Evolutionary conservation across 2,329 filamentous ascomycete species (phyloP), one percentile per base, ranked within the genome.

Genomic region (Hymenotorrendiella dingleyae): DNA sequence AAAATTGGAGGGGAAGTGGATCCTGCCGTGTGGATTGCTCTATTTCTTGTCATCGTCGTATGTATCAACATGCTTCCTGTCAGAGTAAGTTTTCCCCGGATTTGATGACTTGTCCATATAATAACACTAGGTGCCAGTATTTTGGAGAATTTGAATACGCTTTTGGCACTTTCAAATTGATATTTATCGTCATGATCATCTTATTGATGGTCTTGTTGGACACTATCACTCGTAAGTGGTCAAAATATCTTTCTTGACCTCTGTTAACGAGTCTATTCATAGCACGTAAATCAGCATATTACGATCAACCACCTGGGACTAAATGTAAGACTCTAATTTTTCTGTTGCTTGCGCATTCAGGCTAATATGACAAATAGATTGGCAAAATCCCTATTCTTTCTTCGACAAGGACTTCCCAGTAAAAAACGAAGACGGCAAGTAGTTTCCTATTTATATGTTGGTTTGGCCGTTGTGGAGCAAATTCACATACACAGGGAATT

Each of bases 61-160:
- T 45, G 49, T 6, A 55, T 65, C 40, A 67, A 67, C 41, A 57
- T 66, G 53, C 54, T 64, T 29, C 63, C 64, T 7, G 64, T 65
- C 11, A 62, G 56, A 43, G 64, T 65, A 50, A 20, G 56, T n/a
- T n/a, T n/a, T 36, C 11, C 33, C n/a, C 14, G n/a, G 16, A 24
- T 17, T 19, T 20, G 0, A 16, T 36, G 6, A 4, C 21, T 6
- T 9, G 16, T 11, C 30, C 11, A 23, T n/a, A 26, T 24, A 14
- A 5, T 28, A 11, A 33, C 19, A 22, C 35, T 34, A 17, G 26
- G 19, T 33, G 16, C n/a, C 34, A 54, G 51, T 51, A 55, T 11
- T 58, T 58, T 35, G 64, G 63, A n/a, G 61, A 66, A 35, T 55
- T 66, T 4, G 64, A 67, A 45, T 67, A 66, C 37, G 46, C 62